Evolutionary conservation across 139 green algal species (phyloP).

Genomic region (Chlorella sp.): DNA sequence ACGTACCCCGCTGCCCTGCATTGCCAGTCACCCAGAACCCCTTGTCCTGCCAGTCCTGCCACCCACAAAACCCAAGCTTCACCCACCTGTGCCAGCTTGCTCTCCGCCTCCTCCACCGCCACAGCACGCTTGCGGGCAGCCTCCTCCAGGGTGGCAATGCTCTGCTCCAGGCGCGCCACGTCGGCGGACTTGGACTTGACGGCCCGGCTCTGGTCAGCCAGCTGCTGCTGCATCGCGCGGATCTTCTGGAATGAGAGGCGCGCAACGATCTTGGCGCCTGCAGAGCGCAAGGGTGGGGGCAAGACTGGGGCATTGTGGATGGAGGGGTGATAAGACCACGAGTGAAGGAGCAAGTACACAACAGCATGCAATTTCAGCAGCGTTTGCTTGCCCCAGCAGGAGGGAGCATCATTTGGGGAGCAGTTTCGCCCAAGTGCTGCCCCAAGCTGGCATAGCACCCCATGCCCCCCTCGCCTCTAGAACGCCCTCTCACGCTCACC

Average conservation of each 20-base stretch:
- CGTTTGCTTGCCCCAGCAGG: too few species aligned
- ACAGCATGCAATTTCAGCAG: too few species aligned
- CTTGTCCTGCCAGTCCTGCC: not conserved
- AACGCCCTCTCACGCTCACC: not conserved
- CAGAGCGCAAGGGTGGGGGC: not conserved
- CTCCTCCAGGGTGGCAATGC: slow-evolving; percentile 15
- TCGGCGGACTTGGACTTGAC: not conserved
- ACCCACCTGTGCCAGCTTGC: slow-evolving; percentile 15
- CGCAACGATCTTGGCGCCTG: slow-evolving; percentile 37
- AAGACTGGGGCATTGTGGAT: too few species aligned
- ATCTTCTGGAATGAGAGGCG: slow-evolving; percentile 42
- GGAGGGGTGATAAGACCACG: too few species aligned
- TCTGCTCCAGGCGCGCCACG: not conserved
- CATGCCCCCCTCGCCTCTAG: not conserved
- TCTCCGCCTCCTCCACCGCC: not conserved
- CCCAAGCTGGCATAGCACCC: too few species aligned
- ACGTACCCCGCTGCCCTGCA: not conserved
- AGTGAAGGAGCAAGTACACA: too few species aligned
- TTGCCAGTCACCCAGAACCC: not conserved
- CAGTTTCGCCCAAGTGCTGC: too few species aligned
- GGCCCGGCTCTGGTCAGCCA: not conserved
- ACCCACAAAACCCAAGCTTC: not conserved
- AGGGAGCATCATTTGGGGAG: too few species aligned
- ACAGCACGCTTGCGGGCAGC: not conserved
- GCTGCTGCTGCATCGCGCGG: not conserved